These are phyloP conservation scores for Brassica nigra DNA, from an alignment of 345 rosid species.

Conservation along the genomic window DNA sequence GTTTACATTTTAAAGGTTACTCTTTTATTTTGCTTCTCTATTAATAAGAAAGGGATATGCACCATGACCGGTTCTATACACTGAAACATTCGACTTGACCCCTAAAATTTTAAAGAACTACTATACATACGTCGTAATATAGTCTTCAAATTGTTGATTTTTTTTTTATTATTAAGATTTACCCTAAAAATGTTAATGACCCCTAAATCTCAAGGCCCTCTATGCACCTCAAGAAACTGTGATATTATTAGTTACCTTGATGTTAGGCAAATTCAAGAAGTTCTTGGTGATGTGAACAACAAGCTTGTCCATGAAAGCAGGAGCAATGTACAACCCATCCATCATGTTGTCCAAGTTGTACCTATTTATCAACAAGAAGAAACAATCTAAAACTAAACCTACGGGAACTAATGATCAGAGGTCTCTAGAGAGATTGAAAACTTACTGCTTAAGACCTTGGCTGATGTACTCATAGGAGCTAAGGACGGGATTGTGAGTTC, in stretches of 20 bases:
- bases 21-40: too few relatives aligned
- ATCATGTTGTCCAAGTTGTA: conserved; percentile 77
- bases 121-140: too few relatives aligned
- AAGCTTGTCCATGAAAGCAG: conserved; percentile 98
- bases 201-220: too few relatives aligned
- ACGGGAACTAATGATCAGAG: not conserved
- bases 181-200: too few relatives aligned
- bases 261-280: conserved; percentile 90
- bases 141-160: too few relatives aligned
- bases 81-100: too few relatives aligned
- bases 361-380: conserved; percentile 39
- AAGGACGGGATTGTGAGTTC: conserved; percentile 84
- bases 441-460: conserved; percentile 74
- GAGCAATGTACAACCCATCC: conserved; percentile 92
- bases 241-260: conserved; percentile 51
- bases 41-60: too few relatives aligned
- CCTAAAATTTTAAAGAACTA: too few relatives aligned
- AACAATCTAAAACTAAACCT: not conserved
- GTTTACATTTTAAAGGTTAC: too few relatives aligned
- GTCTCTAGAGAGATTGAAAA: not conserved
- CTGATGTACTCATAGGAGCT: conserved; percentile 88
- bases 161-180: too few relatives aligned
- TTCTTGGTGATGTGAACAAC: conserved; percentile 95
- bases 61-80: too few relatives aligned
- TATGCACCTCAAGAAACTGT: too few relatives aligned